These are phyloP conservation scores for Aeschynomene evenia DNA, from an alignment of 306 rosid genomes.

Conservation along the genomic window DNA sequence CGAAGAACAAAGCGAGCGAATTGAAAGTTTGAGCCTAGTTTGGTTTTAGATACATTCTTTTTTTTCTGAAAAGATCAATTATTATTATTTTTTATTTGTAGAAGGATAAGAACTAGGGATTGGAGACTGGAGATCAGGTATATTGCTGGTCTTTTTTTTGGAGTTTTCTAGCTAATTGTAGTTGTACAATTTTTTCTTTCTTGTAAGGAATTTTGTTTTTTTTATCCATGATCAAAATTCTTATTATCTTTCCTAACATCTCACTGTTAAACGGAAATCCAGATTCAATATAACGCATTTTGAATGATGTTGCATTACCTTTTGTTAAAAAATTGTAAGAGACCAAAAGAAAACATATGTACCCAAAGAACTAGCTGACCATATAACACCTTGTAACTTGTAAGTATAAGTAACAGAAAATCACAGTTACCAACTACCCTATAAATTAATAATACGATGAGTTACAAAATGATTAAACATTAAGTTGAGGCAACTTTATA, in stretches of 20 bases:
- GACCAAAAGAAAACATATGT: no score
- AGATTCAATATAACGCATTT: neutral
- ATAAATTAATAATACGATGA: no score
- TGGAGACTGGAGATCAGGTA: constrained; percentile 31
- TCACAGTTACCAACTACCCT: no score
- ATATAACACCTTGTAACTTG: no score
- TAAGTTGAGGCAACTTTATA: no score
- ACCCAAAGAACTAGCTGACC: no score
- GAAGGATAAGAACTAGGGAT: neutral
- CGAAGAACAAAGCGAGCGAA: constrained; percentile 64
- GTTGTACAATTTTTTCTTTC: constrained; percentile 37
- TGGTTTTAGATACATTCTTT: constrained; percentile 30
- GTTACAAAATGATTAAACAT: no score
- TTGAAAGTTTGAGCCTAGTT: constrained; percentile 49
- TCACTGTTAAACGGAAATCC: neutral
- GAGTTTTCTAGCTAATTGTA: constrained; percentile 35
- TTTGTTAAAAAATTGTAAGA: no score
- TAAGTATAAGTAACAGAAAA: no score
- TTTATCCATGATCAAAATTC: no score
- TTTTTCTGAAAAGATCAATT: neutral
- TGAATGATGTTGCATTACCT: neutral
- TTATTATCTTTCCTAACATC: neutral
- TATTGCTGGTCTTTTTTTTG: constrained; percentile 3
- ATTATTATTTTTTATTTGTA: no score
- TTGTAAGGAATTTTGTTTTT: constrained; percentile 30